These are phyloP conservation scores for Fusarium sublunatum DNA, from an alignment of 2,329 filamentous ascomycete species.

Conservation along the genomic window DNA sequence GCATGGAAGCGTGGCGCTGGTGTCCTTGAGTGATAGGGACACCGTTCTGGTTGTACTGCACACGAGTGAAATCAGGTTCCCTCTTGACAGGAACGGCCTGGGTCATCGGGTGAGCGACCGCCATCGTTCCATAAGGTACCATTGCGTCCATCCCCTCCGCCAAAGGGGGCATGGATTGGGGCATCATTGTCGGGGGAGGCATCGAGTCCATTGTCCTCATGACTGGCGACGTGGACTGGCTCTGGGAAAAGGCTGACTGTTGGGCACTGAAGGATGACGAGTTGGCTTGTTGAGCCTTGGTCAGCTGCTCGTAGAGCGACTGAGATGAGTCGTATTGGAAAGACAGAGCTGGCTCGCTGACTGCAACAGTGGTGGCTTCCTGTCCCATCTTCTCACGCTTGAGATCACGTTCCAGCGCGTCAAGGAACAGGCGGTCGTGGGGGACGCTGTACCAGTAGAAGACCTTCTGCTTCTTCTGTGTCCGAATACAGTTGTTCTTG, in stretches of 20 bases:
- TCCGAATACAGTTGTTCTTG: conserved; percentile 99
- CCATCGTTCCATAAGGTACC: conserved; percentile 75
- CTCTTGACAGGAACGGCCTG: conserved; percentile 81
- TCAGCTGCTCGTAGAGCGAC: conserved; percentile 98
- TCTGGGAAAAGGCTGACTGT: conserved; percentile 74
- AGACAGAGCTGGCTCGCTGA: conserved; percentile 95
- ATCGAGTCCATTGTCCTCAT: conserved; percentile 93
- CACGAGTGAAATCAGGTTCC: conserved; percentile 83
- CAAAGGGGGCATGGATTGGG: conserved; percentile 66
- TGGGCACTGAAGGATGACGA: conserved; percentile 95
- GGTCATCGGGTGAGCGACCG: conserved; percentile 75
- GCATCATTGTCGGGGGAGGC: conserved; percentile 88
- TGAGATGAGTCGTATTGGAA: conserved; percentile 99
- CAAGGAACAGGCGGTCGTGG: conserved; percentile 95
- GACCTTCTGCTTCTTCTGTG: conserved; percentile 99
- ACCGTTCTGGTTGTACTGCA: conserved; percentile 93
- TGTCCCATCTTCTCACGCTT: conserved; percentile 99
- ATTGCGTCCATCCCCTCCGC: conserved; percentile 77
- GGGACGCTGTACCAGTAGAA: conserved; percentile 99
- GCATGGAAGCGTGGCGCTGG: conserved; percentile 98
- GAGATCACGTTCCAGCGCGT: conserved; percentile 94
- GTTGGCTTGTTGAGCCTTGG: conserved; percentile 98
- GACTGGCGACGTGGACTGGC: conserved; percentile 87
- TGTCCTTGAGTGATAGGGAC: conserved; percentile 85
- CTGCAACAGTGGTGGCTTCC: conserved; percentile 95